Base-by-base conservation (phyloP, 306 rosid genomes). In the Parietaria judaica region DNA sequence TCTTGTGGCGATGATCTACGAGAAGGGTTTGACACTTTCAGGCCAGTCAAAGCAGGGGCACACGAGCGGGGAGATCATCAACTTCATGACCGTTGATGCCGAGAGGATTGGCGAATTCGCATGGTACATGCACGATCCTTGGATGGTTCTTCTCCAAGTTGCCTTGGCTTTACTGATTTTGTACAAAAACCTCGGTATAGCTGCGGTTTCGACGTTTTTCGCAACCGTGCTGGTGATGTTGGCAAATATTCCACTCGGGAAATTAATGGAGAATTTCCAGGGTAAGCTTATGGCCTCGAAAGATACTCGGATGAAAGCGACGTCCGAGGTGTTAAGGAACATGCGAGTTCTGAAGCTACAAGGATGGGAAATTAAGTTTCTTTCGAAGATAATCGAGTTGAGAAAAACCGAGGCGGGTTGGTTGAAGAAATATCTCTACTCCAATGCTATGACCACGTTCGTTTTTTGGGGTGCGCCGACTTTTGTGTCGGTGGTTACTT, bases 341-440 rank as follows among this genome's bases (percentile, higher is more conserved):
- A 85, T 87, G 96, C 80, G 86, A 80, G 85, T 83, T 72, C 91
- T 90, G 34, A 90, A 90, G 74, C 79, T 90, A 17, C 97, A 87
- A 65, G 95, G 83, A 39, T 90, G 96, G 97, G 96, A 90, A 64
- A 87, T 90, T 80, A 90, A 87, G 81, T 90, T 87, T 75, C 71
- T 90, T 16, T 72, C 95, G 1, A 90, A 80, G 74, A 75, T 90
- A 61, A 34, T 68, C 31, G 76, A 74, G 37, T 64, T 85, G 11
- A 78, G 97, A 77, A 71, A 74, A 51, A 60, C n/a, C 5, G 95
- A 90, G 81, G 67, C 74, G 15, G 75, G 67, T 12, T 90, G 91
- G 91, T 67, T 90, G 36, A 80, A 78, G 64, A 90, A 81, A 63
- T 83, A 56, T 73, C 56, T 85, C 5, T 66, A 70, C 55, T 72